These are phyloP conservation scores for Rhizopus stolonifer DNA, from an alignment of 371 early-diverging fungal species.

Conservation along the genomic window DNA sequence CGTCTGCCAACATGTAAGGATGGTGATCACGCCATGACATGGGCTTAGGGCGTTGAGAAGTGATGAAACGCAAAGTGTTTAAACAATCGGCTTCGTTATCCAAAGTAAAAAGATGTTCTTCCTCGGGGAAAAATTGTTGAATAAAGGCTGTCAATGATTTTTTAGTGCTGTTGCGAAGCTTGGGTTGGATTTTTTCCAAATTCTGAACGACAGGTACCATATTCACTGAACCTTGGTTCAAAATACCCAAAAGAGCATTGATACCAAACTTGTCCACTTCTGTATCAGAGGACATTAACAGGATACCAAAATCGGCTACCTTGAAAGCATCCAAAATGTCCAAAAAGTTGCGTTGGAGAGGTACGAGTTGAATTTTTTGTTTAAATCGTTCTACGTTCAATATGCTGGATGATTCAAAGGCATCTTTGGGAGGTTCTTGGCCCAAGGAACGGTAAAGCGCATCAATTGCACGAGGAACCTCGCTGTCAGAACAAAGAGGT, in stretches of 20 bases:
- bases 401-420: constrained; percentile 20
- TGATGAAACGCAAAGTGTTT: constrained; percentile 64
- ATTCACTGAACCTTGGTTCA: constrained; percentile 84
- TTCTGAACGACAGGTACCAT: constrained; percentile 74
- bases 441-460: constrained; percentile 59
- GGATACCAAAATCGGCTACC: constrained; percentile 87
- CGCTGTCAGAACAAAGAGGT: constrained; percentile 86
- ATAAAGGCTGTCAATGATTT: constrained; percentile 84
- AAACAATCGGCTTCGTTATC: constrained; percentile 57
- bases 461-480: constrained; percentile 49
- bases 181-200: constrained; percentile 60
- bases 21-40: constrained; percentile 87
- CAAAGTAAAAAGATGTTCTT: constrained; percentile 65
- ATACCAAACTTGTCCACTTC: constrained; percentile 94
- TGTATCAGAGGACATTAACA: constrained; percentile 82
- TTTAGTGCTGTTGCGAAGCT: constrained; percentile 72
- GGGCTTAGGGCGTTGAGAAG: constrained; percentile 74
- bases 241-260: constrained; percentile 74
- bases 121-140: constrained; percentile 84
- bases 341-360: constrained; percentile 62
- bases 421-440: constrained; percentile 36
- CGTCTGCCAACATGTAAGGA: constrained; percentile 85
- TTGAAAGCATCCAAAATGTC: constrained; percentile 88
- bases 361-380: constrained; percentile 81
- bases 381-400: constrained; percentile 71